These are phyloP conservation scores for Phytophthora sp. DNA, from an alignment of 352 stramenopile species.

Conservation along the genomic window DNA sequence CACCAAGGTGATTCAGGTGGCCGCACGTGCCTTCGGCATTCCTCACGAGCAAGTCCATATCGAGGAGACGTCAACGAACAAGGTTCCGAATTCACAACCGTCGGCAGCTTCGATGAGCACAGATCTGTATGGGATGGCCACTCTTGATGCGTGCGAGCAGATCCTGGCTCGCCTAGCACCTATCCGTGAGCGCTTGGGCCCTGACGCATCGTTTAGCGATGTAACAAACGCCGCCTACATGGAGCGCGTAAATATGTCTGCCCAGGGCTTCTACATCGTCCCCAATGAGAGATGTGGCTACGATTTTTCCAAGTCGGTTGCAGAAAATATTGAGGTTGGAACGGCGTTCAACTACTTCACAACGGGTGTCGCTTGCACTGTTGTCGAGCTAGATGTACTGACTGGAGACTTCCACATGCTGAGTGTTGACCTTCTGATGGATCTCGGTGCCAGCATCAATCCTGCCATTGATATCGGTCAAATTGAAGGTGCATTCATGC, in stretches of 20 bases:
- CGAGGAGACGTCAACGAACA: conserved; percentile 94
- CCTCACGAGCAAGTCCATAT: conserved; percentile 93
- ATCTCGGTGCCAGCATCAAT: conserved; percentile 96
- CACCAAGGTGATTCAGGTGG: conserved; percentile 94
- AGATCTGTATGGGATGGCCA: conserved; percentile 97
- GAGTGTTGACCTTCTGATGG: conserved; percentile 89
- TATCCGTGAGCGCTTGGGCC: conserved; percentile 74
- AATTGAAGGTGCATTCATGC: conserved; percentile 97
- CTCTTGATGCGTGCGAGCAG: conserved; percentile 95
- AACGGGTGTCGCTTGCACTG: conserved; percentile 92
- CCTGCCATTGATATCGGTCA: conserved; percentile 97
- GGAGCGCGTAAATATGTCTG: conserved; percentile 93
- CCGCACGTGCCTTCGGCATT: conserved; percentile 93
- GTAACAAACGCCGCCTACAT: conserved; percentile 92
- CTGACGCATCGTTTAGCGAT: conserved; percentile 78
- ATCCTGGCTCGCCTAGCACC: conserved; percentile 92
- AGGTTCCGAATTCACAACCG: conserved; percentile 94
- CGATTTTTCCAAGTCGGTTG: conserved; percentile 89
- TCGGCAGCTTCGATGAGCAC: conserved; percentile 96
- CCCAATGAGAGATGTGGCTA: conserved; percentile 93
- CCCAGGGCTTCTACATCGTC: conserved; percentile 96
- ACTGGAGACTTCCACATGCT: conserved; percentile 93
- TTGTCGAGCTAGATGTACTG: conserved; percentile 96
- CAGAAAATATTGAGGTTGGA: conserved; percentile 90
- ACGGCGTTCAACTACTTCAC: conserved; percentile 97